These are phyloP conservation scores for Thelonectria rubi DNA, from an alignment of 2,329 filamentous ascomycete species.

Conservation along the genomic window DNA sequence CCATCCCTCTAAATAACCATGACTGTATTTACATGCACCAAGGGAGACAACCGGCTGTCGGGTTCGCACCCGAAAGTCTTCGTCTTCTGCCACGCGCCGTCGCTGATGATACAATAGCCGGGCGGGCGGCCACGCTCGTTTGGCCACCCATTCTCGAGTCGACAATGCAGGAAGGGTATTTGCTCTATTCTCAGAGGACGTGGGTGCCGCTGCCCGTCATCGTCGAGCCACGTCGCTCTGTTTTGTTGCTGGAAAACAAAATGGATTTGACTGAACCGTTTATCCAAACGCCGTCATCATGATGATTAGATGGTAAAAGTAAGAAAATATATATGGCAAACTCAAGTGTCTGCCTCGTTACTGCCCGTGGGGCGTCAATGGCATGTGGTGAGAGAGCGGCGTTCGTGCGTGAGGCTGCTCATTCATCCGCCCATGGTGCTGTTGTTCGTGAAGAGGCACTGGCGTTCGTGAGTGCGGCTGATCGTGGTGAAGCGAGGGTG, in stretches of 20 bases:
- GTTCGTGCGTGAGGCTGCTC: slow-evolving; percentile 29
- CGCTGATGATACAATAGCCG: slow-evolving; percentile 36
- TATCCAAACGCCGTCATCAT: slow-evolving; percentile 29
- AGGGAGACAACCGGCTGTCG: slow-evolving; percentile 29
- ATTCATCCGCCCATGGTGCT: background rate
- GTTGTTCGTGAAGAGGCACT: slow-evolving; percentile 35
- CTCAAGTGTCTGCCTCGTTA: slow-evolving; percentile 6
- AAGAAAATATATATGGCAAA: background rate
- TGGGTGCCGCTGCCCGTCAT: slow-evolving; percentile 6
- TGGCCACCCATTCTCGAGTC: slow-evolving; percentile 22
- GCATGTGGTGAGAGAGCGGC: slow-evolving; percentile 39
- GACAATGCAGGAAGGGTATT: slow-evolving; percentile 24
- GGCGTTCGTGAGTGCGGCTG: slow-evolving; percentile 34
- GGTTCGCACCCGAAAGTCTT: slow-evolving; percentile 36
- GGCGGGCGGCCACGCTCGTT: slow-evolving; percentile 19
- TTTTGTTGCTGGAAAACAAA: slow-evolving; percentile 13
- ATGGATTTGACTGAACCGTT: slow-evolving; percentile 16
- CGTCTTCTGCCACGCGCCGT: slow-evolving; percentile 36
- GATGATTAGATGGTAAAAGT: slow-evolving; percentile 17
- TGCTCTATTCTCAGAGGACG: slow-evolving; percentile 24
- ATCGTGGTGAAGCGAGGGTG: slow-evolving; percentile 39
- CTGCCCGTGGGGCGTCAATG: slow-evolving; percentile 36
- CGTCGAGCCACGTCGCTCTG: slow-evolving; percentile 15
- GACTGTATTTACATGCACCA: slow-evolving; percentile 36
- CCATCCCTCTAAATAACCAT: slow-evolving; percentile 22